Evolutionary conservation across 768 basidiomycete species (phyloP), one percentile per base, ranked within the genome.

Genomic region (Lyophyllum atratum): DNA sequence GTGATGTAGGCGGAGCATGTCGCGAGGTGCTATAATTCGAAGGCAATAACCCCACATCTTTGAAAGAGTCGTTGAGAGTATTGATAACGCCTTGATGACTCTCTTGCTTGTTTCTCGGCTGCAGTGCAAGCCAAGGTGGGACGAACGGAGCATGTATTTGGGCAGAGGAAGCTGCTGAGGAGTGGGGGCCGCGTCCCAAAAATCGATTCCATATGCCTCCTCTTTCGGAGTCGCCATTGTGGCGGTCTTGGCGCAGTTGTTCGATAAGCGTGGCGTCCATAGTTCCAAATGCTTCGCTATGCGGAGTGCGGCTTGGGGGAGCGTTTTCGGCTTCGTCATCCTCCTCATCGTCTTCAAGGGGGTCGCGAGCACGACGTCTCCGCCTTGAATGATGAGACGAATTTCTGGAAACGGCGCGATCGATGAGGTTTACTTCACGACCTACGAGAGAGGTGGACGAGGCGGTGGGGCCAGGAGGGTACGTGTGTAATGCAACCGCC

Each of bases 11-110:
- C 34, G 57, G 48, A 53, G 45, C 50, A 63, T 71, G 60, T 68
- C 73, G 55, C 71, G 74, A 28, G 72, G 74, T 14, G 70, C 33
- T 52, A 19, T 62, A 62, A 37, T 55, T 77, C 1, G 86, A 80
- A 17, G 90, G 90, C 17, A 93, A 69, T 15, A 93, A 68, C 4
- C 91, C 91, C 24, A 92, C 91, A 52, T 89, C 89, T 69, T 85
- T 85, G 75, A 93, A 93, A 3, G 89, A 90, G 58, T 81, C 80
- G 59, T 86, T 86, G 25, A 93, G 71, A 60, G 85, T 87, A 54
- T 83, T 81, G 52, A 91, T 84, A 25, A 87, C 84, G 48, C 84
- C 81, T 64, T 86, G 83, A 12, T 85, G 81, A 58, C 85, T 83
- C 66, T 92, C 90, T 55, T 85, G 83, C 67, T 83, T 81, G 44